Evolutionary conservation across 2,329 filamentous ascomycete species (phyloP).

Genomic region (Alternaria ethzedia): DNA sequence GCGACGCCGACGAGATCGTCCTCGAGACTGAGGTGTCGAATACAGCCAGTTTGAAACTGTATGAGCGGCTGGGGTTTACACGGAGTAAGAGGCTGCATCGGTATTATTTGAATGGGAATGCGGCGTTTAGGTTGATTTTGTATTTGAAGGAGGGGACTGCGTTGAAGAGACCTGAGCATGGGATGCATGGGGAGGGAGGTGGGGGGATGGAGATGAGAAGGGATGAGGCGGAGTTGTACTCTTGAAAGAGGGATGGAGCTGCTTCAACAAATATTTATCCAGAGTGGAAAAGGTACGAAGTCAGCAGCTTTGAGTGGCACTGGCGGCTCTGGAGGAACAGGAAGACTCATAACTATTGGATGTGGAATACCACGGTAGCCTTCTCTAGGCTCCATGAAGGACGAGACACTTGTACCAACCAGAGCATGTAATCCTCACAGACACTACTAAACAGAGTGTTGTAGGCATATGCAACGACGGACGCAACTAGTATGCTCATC

Average conservation of each 20-base stretch:
- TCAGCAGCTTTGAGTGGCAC: neutral
- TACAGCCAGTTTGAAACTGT: slow-evolving; percentile 84
- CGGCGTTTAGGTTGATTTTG: slow-evolving; percentile 86
- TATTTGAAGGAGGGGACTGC: slow-evolving; percentile 66
- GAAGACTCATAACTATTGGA: neutral
- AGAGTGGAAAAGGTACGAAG: neutral
- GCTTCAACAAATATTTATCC: too few species aligned
- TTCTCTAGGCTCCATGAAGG: neutral
- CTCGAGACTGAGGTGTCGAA: slow-evolving; percentile 97
- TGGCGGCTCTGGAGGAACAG: too few species aligned
- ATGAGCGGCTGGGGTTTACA: slow-evolving; percentile 90
- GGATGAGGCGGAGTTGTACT: slow-evolving; percentile 13
- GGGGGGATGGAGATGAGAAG: slow-evolving; percentile 4
- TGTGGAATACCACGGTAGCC: neutral
- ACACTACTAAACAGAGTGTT: neutral
- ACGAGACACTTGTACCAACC: neutral
- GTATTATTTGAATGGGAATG: slow-evolving; percentile 96
- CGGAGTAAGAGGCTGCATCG: slow-evolving; percentile 90
- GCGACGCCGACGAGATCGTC: slow-evolving; percentile 90
- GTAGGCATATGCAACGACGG: neutral
- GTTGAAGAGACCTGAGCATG: slow-evolving; percentile 33
- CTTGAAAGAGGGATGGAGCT: neutral
- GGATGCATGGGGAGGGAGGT: slow-evolving; percentile 4
- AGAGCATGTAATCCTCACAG: neutral
- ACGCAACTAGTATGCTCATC: neutral